Percentiles rank a stretch among this genome's conserved stretches.
Conservation (phyloP, 495 filamentous ascomycete genomes). For the Physcia stellaris region DNA sequence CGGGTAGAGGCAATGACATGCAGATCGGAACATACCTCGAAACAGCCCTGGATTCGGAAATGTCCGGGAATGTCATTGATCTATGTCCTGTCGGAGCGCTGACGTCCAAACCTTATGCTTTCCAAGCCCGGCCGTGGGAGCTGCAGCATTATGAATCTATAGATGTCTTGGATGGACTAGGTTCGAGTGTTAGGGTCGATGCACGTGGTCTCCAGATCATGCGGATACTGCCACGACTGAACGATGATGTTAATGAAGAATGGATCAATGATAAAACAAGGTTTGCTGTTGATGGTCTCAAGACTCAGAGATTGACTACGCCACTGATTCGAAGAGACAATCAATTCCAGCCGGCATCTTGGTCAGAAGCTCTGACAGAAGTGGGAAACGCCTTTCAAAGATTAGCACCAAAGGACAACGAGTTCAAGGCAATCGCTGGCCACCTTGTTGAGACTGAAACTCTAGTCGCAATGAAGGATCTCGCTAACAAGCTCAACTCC, state of each 20-base stretch:
- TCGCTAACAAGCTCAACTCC: slow-evolving; percentile 88
- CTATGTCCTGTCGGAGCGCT: slow-evolving; percentile 94
- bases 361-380: slow-evolving; percentile 86
- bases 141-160: slow-evolving; percentile 85
- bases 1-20: slow-evolving; percentile 88
- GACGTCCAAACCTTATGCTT: slow-evolving; percentile 93
- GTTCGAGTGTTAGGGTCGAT: slow-evolving; percentile 89
- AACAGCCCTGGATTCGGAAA: slow-evolving; percentile 75
- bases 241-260: slow-evolving; percentile 97
- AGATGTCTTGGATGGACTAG: slow-evolving; percentile 83
- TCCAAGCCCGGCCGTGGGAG: slow-evolving; percentile 94
- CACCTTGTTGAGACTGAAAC: slow-evolving; percentile 84
- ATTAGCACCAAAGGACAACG: slow-evolving; percentile 66
- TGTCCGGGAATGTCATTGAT: slow-evolving; percentile 96
- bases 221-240: slow-evolving; percentile 80
- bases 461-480: slow-evolving; percentile 89
- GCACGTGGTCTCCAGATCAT: slow-evolving; percentile 91
- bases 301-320: slow-evolving; percentile 85
- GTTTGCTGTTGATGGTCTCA: slow-evolving; percentile 94
- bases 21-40: slow-evolving; percentile 98
- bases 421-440: slow-evolving; percentile 91
- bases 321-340: slow-evolving; percentile 78
- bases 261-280: slow-evolving; percentile 99
- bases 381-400: slow-evolving; percentile 64
- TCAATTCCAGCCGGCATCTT: slow-evolving; percentile 78